Evolutionary conservation across 306 rosid genomes (phyloP).

Genomic region (Alnus glutinosa): DNA sequence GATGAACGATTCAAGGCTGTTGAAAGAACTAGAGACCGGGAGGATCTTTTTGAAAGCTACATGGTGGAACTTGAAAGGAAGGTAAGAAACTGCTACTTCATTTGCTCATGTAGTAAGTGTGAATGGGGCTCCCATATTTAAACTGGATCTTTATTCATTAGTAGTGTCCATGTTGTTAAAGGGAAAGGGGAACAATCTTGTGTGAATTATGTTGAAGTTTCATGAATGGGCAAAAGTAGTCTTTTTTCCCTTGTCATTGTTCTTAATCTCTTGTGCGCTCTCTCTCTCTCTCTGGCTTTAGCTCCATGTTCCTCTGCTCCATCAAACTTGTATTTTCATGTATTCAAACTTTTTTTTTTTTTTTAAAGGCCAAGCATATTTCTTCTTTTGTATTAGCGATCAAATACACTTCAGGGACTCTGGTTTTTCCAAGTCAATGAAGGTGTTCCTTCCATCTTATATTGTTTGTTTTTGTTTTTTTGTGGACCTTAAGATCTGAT

Average conservation of each 20-base stretch:
- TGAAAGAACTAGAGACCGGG: conserved; percentile 80
- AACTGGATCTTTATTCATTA: conserved; percentile 5
- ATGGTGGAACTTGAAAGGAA: conserved; percentile 95
- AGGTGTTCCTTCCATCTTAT: neutral
- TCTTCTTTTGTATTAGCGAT: neutral
- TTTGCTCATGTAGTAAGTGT: conserved; percentile 13
- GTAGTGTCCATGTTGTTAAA: no score
- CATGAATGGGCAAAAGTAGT: neutral
- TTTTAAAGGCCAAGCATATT: neutral
- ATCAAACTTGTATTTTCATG: neutral
- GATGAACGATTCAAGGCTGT: conserved; percentile 94
- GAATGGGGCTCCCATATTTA: conserved; percentile 18
- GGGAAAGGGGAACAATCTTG: neutral
- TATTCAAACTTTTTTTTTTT: neutral
- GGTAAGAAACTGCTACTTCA: conserved; percentile 46
- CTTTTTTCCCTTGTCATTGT: neutral
- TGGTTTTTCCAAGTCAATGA: neutral
- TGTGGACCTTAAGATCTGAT: neutral
- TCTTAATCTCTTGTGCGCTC: neutral
- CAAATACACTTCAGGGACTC: no score
- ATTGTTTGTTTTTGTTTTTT: neutral
- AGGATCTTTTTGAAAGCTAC: conserved; percentile 97
- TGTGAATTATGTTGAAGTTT: neutral
- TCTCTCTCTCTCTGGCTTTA: no score
- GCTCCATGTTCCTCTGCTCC: neutral